Evolutionary conservation across 306 rosid genomes (phyloP), one percentile per base, ranked within the genome.

Genomic region (Castanospermum australe): DNA sequence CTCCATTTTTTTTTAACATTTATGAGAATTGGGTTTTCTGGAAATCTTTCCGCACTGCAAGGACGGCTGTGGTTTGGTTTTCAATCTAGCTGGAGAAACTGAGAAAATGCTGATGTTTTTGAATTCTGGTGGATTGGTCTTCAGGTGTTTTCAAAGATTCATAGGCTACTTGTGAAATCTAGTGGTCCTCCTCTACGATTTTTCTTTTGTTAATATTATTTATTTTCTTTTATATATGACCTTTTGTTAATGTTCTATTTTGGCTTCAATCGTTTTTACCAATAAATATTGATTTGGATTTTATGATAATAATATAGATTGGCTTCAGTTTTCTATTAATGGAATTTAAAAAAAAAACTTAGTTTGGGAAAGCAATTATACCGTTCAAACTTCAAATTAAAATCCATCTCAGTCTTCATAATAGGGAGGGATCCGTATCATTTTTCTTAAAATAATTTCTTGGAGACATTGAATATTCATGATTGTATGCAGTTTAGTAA

Each of bases 51-150:
- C 38, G 67, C 63, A 11, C 81, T 68, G 86, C 76, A 81, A 81
- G 80, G 86, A 81, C 73, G 84, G 86, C 88, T 76, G 82, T 55
- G 28, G 21, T 55, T 55, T 69, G 54, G 28, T 68, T 65, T 67
- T 60, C 42, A 68, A 57, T 8, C 17, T 12, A 66, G 70, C 54
- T 21, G 45, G 36, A 39, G 83, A 68, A 62, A 85, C 85, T 67
- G 76, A 62, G 15, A 15, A 15, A 60, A 10, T 24, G 24, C 4
- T 60, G 5, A 17, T 57, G 18, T 52, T 6, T 57, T 51, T 72
- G 32, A 60, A 21, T 62, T 21, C 22, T n/a, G 2, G 33, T 51
- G 57, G 12, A 20, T 67, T 69, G 45, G 77, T 65, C 77, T 75
- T 83, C 89, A 77, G 83, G 78, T 78, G 83, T 39, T 73, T 82